These are phyloP conservation scores for Albatrellus sp. DNA, from an alignment of 1,284 basidiomycete species.

Conservation along the genomic window DNA sequence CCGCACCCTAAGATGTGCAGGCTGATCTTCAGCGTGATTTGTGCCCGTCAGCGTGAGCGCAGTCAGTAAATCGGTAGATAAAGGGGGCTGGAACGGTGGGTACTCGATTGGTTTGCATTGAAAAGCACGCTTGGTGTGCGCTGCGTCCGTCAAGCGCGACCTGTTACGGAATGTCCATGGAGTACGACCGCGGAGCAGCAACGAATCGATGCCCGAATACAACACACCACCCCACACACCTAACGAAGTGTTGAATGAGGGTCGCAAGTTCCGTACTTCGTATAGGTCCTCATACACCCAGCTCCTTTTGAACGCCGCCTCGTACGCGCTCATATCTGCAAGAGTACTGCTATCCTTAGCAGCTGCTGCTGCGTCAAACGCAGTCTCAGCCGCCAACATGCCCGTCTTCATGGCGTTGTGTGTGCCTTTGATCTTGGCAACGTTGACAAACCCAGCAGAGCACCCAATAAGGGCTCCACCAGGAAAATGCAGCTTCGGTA, in stretches of 20 bases:
- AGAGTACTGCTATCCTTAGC: constrained; percentile 16
- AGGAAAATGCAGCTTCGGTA: constrained; percentile 88
- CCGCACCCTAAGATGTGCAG: constrained; percentile 74
- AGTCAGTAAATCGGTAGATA: constrained; percentile 92
- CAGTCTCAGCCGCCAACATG: constrained; percentile 91
- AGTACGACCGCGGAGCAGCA: constrained; percentile 77
- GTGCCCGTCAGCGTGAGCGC: constrained; percentile 88
- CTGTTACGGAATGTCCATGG: constrained; percentile 86
- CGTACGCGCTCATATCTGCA: constrained; percentile 73
- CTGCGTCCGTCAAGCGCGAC: constrained; percentile 51
- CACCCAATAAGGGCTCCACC: constrained; percentile 94
- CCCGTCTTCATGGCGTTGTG: constrained; percentile 99
- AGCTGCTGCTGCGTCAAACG: constrained; percentile 49
- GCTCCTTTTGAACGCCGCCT: constrained; percentile 60
- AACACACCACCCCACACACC: constrained; percentile 84
- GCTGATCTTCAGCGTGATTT: constrained; percentile 95
- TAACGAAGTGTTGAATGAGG: constrained; percentile 79
- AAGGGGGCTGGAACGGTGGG: constrained; percentile 80
- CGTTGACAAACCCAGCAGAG: constrained; percentile 92
- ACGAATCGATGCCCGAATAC: constrained; percentile 85
- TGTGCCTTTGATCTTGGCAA: constrained; percentile 99
- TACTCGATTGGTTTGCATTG: constrained; percentile 80
- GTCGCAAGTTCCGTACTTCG: constrained; percentile 88
- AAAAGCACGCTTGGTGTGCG: constrained; percentile 58
- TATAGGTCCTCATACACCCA: constrained; percentile 87